Evolutionary conservation across 306 rosid genomes (phyloP), one percentile per base, ranked within the genome.

Genomic region (Pyrus communis): DNA sequence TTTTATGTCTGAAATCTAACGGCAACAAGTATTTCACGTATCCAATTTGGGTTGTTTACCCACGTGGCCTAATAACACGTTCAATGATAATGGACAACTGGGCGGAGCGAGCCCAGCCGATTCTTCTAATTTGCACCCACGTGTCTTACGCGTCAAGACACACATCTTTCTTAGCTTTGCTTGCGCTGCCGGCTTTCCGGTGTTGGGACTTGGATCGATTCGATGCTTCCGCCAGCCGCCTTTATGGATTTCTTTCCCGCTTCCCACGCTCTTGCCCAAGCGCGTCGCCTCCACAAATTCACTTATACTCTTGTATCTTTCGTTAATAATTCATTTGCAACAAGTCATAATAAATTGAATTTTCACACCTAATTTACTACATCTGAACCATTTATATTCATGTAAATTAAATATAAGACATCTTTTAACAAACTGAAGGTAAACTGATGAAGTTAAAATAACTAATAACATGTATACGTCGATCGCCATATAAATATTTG

Each of bases 281-380:
- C 84, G 80, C 77, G 80, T 80, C 35, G 71, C 33, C 35, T 14
- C 28, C 77, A 28, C 64, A 30, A 8, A 21, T 55, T 55, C 60
- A 55, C 10, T 59, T 46, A 1, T 46, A 9, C 45, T 42, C 12
- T 2, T 14, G 19, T 46, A 46, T 13, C 2, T 14, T 6, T 11
- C 6, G 52, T 6, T 46, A 46, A 13, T 45, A 45, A 12, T 45
- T 45, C 61, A 25, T 61, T 28, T 9, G 17, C 67, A 19, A 55
- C 11, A 21, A 21, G 4, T n/a, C 61, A n/a, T 4, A 13, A 4
- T 46, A 46, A 46, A 46, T 46, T 15, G 15, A 5, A 13, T 4
- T 46, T 46, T 46, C 2, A 46, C 13, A 46, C 15, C 4, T 15
- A 46, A 46, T 4, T 46, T 5, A 46, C 0, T 46, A 46, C 5